Conservation (phyloP, 2,329 filamentous ascomycete genomes). For the Diaporthe velutina region DNA sequence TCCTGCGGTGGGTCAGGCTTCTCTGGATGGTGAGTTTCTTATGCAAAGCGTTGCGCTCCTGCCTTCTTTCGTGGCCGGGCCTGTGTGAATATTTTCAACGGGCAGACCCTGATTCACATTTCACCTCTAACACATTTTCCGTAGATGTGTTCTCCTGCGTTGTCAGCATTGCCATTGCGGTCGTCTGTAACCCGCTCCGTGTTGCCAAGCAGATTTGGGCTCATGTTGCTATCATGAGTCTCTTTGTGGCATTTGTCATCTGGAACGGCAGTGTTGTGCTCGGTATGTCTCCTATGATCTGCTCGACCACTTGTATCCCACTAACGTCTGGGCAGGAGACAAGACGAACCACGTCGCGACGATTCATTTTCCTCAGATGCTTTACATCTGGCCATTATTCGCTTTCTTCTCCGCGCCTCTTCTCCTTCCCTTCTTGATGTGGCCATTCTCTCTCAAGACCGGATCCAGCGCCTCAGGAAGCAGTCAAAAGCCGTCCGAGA, state of each 20-base stretch:
- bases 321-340: slow-evolving; percentile 72
- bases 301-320: neutral
- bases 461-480: neutral
- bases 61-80: neutral
- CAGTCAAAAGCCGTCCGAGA: neutral
- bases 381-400: slow-evolving; percentile 94
- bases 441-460: slow-evolving; percentile 47
- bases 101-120: no score
- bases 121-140: slow-evolving; percentile 42
- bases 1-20: slow-evolving; percentile 59
- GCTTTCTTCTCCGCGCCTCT: slow-evolving; percentile 91
- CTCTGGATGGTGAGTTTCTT: slow-evolving; percentile 61
- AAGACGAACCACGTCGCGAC: slow-evolving; percentile 95
- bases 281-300: slow-evolving; percentile 62
- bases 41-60: no score
- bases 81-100: neutral
- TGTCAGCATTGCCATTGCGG: slow-evolving; percentile 74
- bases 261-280: slow-evolving; percentile 96
- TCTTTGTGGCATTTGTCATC: slow-evolving; percentile 81
- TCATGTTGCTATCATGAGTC: slow-evolving; percentile 71
- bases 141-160: slow-evolving; percentile 68
- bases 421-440: slow-evolving; percentile 65
- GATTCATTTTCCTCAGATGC: slow-evolving; percentile 89
- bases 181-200: slow-evolving; percentile 60
- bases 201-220: slow-evolving; percentile 67